Evolutionary conservation across 2,329 filamentous ascomycete genomes (phyloP).

Genomic region (Microdochium paspali): DNA sequence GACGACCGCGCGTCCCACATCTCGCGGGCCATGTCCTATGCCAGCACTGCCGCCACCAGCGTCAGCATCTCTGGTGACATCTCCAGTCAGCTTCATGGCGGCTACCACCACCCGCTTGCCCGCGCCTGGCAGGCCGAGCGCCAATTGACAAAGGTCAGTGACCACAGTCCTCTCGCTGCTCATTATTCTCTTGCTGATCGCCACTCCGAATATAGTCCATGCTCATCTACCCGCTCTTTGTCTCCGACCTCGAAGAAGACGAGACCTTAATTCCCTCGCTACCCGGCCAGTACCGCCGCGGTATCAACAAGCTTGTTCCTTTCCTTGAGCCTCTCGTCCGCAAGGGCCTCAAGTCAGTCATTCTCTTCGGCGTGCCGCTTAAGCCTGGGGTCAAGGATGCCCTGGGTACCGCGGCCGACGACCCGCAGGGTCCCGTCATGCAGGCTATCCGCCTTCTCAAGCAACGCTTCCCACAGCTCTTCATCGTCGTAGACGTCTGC

Average conservation of each 20-base stretch:
- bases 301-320: conserved; percentile 74
- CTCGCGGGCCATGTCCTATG: conserved; percentile 55
- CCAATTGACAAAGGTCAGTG: conserved; percentile 70
- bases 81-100: conserved; percentile 73
- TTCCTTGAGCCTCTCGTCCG: conserved; percentile 79
- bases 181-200: conserved; percentile 1
- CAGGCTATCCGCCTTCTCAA: conserved; percentile 75
- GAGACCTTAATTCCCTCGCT: conserved; percentile 84
- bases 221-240: conserved; percentile 96
- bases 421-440: conserved; percentile 87
- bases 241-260: conserved; percentile 90
- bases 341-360: conserved; percentile 87
- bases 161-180: neutral
- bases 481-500: conserved; percentile 88
- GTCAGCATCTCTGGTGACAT: conserved; percentile 68
- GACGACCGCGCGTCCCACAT: conserved; percentile 53
- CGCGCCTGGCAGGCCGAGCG: conserved; percentile 77
- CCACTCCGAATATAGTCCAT: conserved; percentile 61
- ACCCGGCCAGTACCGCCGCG: conserved; percentile 81
- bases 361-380: conserved; percentile 90
- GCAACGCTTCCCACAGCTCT: conserved; percentile 78
- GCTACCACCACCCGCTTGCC: conserved; percentile 72
- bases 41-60: conserved; percentile 57
- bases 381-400: conserved; percentile 76
- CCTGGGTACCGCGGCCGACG: conserved; percentile 84